Evolutionary conservation across 2,329 filamentous ascomycete genomes (phyloP), one percentile per base, ranked within the genome.

Genomic region (Aspergillus neotritici): DNA sequence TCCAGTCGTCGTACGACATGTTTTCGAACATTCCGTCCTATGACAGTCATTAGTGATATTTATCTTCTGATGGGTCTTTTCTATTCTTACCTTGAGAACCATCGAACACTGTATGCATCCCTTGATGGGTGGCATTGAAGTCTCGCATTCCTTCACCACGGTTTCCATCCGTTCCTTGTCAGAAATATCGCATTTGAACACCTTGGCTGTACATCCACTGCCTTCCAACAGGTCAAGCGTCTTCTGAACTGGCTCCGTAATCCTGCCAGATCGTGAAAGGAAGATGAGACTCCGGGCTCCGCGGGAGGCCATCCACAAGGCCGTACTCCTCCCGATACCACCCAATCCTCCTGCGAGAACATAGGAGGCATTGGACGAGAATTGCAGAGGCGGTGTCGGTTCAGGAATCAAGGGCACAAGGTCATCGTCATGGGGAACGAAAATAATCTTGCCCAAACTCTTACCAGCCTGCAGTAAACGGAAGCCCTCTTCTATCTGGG

Each of bases 1-100:
- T 55, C 53, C 62, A 73, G 29, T 70, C 53, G 1, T 58, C 52
- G 35, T 64, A 64, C 0, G 53, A 55, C 62, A 72, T 68, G 8
- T 69, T 65, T 16, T 66, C 58, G 35, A 69, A 70, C 8, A 67
- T 28, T 2, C 34, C 34, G 34, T 65, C 62, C 50, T 57, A 14
- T 25, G 62, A 40, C 21, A 1, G 3, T 25, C 7, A 25, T 25
- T 25, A 25, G 21, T 25, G 21, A 9, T 9, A 25, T 8, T 2
- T 8, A 5, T 25, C 6, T 25, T 5, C 7, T 25, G 3, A 8
- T 25, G 21, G 6, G 1, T 25, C 3, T 3, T 8, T 25, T 25
- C 21, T 21, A 25, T 6, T 25, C 21, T 25, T 25, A 25, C 21
- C 21, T 25, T 25, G 21, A 25, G 21, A 2, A 62, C 56, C 57